Percentiles rank a stretch among this genome's conserved stretches.
Evolutionary conservation across 1,284 basidiomycete genomes (phyloP).

Genomic region (Pterula multifida): DNA sequence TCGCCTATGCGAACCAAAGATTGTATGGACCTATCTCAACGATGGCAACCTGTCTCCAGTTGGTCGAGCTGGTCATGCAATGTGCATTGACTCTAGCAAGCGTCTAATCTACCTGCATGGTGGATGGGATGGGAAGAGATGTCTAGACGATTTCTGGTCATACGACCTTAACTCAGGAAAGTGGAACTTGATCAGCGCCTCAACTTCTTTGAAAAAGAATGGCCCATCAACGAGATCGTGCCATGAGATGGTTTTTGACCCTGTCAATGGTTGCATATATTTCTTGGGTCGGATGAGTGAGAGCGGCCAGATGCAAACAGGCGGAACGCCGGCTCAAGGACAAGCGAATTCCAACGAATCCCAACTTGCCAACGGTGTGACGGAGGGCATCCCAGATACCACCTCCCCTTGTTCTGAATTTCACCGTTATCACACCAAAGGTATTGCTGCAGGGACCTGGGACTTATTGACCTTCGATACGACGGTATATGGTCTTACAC

Average conservation of each 20-base stretch:
- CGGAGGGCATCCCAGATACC: slow-evolving; percentile 12
- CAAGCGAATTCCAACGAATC: background rate
- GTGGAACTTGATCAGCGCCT: slow-evolving; percentile 53
- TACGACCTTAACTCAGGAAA: slow-evolving; percentile 51
- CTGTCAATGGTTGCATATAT: slow-evolving; percentile 60
- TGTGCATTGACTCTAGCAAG: slow-evolving; percentile 63
- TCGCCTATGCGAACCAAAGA: slow-evolving; percentile 39
- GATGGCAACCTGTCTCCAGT: slow-evolving; percentile 52
- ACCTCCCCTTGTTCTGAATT: slow-evolving; percentile 45
- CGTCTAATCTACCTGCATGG: slow-evolving; percentile 68
- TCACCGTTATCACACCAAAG: slow-evolving; percentile 57
- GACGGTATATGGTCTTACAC: slow-evolving; percentile 28
- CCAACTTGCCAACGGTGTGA: slow-evolving; percentile 6
- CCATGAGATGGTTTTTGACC: slow-evolving; percentile 76
- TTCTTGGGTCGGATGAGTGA: slow-evolving; percentile 52
- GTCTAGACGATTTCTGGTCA: slow-evolving; percentile 72
- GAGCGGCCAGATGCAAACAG: slow-evolving; percentile 24
- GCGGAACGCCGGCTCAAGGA: slow-evolving; percentile 6
- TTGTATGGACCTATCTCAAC: slow-evolving; percentile 44
- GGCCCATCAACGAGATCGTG: slow-evolving; percentile 68
- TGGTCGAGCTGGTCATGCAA: slow-evolving; percentile 56
- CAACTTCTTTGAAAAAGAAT: slow-evolving; percentile 42
- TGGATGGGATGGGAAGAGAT: slow-evolving; percentile 67
- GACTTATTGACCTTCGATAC: slow-evolving; percentile 53
- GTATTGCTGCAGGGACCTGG: slow-evolving; percentile 51